phyloP scores from a whole-genome alignment of 1,139 yeast genomes.

The Taiozyma sp. region DNA sequence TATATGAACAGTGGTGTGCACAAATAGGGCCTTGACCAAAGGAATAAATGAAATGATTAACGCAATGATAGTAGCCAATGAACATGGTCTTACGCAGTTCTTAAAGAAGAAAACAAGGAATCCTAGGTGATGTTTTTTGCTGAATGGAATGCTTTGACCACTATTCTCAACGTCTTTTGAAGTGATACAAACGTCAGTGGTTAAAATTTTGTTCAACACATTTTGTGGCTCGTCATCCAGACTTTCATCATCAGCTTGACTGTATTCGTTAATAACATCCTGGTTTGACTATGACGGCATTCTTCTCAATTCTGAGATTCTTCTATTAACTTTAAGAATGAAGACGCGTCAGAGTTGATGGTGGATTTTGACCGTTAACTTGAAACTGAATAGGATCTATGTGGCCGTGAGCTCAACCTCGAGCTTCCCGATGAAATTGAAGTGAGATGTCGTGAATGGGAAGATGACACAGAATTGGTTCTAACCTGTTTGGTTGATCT shows the following conservation, averaged over 20 bases:
- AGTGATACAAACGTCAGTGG: conserved; percentile 18
- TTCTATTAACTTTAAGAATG: neutral
- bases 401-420: neutral
- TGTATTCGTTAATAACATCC: conserved; percentile 58
- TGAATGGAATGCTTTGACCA: conserved; percentile 22
- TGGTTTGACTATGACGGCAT: conserved; percentile 45
- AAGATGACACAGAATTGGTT: neutral
- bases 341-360: neutral
- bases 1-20: conserved; percentile 34
- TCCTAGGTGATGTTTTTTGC: conserved; percentile 27
- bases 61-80: conserved; percentile 57
- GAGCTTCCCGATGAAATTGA: neutral
- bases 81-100: conserved; percentile 66
- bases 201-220: conserved; percentile 10
- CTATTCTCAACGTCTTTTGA: conserved; percentile 24
- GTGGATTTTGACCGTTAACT: neutral
- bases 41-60: conserved; percentile 75
- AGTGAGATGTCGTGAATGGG: neutral
- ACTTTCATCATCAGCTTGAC: conserved; percentile 30
- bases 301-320: conserved; percentile 27
- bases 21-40: conserved; percentile 77
- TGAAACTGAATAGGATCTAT: neutral
- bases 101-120: conserved; percentile 27
- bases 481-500: neutral
- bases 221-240: neutral